A percentile compares a stretch with the other conserved stretches of the same genome.
These are phyloP conservation scores for Takakia lepidozioides DNA, from an alignment of 225 moss, liverwort and hornwort species.

Conservation along the genomic window DNA sequence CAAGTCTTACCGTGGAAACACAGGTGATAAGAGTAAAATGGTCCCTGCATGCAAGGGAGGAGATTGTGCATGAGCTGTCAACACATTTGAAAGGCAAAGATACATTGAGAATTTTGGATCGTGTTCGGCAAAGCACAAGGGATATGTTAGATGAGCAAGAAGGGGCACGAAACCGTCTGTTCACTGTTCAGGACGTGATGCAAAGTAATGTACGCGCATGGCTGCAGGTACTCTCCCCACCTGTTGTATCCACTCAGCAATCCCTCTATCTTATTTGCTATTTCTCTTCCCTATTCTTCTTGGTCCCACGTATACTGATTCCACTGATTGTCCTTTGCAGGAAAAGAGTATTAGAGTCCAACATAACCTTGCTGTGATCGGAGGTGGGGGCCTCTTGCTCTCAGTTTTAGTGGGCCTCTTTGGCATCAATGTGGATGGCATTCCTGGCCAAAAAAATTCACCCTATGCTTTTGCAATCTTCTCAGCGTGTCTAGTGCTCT, in stretches of 20 bases:
- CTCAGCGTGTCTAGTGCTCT: slow-evolving; percentile 14
- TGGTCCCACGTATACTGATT: too few relatives aligned
- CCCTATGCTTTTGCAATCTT: slow-evolving; percentile 56
- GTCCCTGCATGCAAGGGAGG: slow-evolving; percentile 89
- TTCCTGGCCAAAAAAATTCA: slow-evolving; percentile 42
- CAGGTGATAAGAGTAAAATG: slow-evolving; percentile 96
- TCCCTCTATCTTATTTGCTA: not conserved
- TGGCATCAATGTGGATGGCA: slow-evolving; percentile 88
- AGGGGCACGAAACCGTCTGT: slow-evolving; percentile 69
- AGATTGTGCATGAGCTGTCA: slow-evolving; percentile 76
- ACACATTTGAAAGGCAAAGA: slow-evolving; percentile 55
- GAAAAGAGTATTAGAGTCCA: slow-evolving; percentile 77
- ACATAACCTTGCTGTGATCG: slow-evolving; percentile 82
- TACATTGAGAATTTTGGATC: slow-evolving; percentile 31
- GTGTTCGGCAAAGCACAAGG: slow-evolving; percentile 55
- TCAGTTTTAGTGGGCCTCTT: slow-evolving; percentile 75
- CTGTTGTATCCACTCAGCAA: not conserved
- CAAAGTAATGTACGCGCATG: slow-evolving; percentile 67
- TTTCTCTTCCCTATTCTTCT: not conserved
- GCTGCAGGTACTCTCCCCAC: slow-evolving; percentile 31
- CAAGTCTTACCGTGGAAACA: not conserved
- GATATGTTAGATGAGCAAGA: slow-evolving; percentile 81
- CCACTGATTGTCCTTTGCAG: too few relatives aligned
- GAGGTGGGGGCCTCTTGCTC: slow-evolving; percentile 73
- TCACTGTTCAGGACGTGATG: slow-evolving; percentile 95